Evolutionary conservation across 352 stramenopile species (phyloP).

Genomic region (Phytophthora crassamura): DNA sequence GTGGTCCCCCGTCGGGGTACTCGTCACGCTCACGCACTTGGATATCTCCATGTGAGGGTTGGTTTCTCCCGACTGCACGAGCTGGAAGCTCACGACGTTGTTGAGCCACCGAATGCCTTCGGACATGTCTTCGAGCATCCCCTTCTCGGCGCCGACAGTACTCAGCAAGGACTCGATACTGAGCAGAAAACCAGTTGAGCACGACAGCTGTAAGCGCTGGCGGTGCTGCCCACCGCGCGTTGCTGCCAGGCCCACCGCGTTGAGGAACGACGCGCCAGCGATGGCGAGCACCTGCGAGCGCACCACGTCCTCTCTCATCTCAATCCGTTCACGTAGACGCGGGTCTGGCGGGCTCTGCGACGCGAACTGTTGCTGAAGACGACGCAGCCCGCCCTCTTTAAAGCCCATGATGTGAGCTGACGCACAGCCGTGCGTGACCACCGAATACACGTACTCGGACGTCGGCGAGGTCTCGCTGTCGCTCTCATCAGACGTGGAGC

Average conservation of each 20-base stretch:
- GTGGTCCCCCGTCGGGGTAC: constrained; percentile 52
- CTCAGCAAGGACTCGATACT: constrained; percentile 95
- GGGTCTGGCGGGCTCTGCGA: constrained; percentile 55
- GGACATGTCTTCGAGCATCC: constrained; percentile 95
- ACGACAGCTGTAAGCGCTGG: constrained; percentile 70
- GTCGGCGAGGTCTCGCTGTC: constrained; percentile 40
- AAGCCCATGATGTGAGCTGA: constrained; percentile 85
- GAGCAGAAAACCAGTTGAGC: constrained; percentile 84
- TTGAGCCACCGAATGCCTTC: constrained; percentile 89
- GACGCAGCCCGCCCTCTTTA: constrained; percentile 83
- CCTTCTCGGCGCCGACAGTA: constrained; percentile 94
- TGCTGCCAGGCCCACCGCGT: constrained; percentile 64
- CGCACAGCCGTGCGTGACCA: constrained; percentile 83
- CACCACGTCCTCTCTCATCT: constrained; percentile 85
- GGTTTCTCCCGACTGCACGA: constrained; percentile 61
- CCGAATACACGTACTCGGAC: constrained; percentile 67
- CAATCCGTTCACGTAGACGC: constrained; percentile 64
- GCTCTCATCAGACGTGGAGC: constrained; percentile 41
- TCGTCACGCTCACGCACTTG: constrained; percentile 81
- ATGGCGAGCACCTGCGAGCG: constrained; percentile 79
- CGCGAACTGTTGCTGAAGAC: constrained; percentile 55
- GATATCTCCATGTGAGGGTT: constrained; percentile 66
- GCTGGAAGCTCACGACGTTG: constrained; percentile 77
- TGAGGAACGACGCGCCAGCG: constrained; percentile 77
- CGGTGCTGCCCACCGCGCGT: constrained; percentile 62